Base-by-base conservation (phyloP, 805 yeast species). In the Isabelozyma heimii region DNA sequence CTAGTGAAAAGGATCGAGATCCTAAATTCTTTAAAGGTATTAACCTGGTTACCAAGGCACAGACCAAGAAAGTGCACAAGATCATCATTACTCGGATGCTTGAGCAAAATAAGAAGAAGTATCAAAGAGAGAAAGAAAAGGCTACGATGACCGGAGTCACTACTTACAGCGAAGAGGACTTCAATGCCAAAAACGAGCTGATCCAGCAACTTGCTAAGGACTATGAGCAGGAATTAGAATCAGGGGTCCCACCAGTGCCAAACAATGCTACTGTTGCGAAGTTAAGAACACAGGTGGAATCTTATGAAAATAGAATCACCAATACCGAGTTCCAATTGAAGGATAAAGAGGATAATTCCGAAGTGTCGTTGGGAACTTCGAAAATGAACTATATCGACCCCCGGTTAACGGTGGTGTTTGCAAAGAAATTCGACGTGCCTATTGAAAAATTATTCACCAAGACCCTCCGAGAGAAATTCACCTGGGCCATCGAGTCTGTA, bases 311-410 rank as follows among this genome's bases (percentile, higher is more conserved):
- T 49, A 77, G 97, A 56, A 86, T 90, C 41, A 64, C 75, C 45
- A 86, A 81, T 51, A 84, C 89, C 1, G 71, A 81, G 8, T 73
- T 90, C 52, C 96, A 88, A 63, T 76, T 90, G 63, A 86, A 90
- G 66, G 97, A 91, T 64, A 91, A 89, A 66, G 96, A 92, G 64
- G 97, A 91, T 63, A 91, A 91, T 64, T 89, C 97, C 0, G 89
- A 89, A 55, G 97, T 92, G 26, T 91, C 97, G 0, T 73, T 92
- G 55, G 91, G 96, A 43, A 92, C 98, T 0, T 89, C 96, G 24
- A 92, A 92, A 73, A 83, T 89, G 77, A 92, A 92, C 67, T 92
- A 92, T 74, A 92, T 92, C 51, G 98, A 92, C 67, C 98, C 98
- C 24, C 78, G 98, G 55, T 73, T 92, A 57, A 84, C 96, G 0